phyloP scores from a whole-genome alignment of 192 early-diverging fungal genomes.

The Umbelopsis sp. region DNA sequence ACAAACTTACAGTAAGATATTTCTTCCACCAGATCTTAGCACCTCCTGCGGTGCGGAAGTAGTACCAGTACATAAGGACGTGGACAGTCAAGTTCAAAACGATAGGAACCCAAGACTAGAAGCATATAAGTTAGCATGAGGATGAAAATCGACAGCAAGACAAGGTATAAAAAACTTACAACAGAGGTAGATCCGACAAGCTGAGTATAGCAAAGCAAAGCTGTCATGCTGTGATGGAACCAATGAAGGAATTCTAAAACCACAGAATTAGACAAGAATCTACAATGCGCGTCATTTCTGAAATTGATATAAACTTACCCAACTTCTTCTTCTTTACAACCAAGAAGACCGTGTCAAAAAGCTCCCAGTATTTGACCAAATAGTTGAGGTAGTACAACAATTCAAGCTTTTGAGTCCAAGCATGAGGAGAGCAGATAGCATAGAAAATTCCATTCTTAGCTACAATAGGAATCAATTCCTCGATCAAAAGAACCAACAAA shows the following conservation, averaged over 20 bases:
- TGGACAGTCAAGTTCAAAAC: constrained; percentile 86
- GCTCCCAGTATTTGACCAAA: constrained; percentile 90
- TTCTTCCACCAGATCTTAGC: constrained; percentile 93
- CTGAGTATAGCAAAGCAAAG: constrained; percentile 85
- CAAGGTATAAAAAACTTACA: constrained; percentile 53
- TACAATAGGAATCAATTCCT: constrained; percentile 76
- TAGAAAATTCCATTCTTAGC: constrained; percentile 70
- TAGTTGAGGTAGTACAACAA: constrained; percentile 92
- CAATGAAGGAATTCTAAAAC: constrained; percentile 83
- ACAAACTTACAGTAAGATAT: constrained; percentile 65
- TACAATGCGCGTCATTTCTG: background rate
- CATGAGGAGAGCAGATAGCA: constrained; percentile 66
- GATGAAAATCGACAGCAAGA: background rate
- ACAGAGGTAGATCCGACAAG: constrained; percentile 74
- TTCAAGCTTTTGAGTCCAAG: constrained; percentile 81
- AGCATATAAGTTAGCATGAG: background rate
- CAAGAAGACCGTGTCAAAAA: constrained; percentile 87
- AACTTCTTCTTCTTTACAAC: constrained; percentile 83
- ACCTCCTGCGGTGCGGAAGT: constrained; percentile 76
- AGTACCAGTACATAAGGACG: constrained; percentile 92
- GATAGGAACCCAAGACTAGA: constrained; percentile 75
- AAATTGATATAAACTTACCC: constrained; percentile 41
- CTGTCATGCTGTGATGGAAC: constrained; percentile 92
- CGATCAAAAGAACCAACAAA: constrained; percentile 73
- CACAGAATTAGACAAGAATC: background rate